A percentile compares a stretch with the other conserved stretches of the same genome.
phyloP scores from a whole-genome alignment of 2,329 filamentous ascomycete genomes.

The Talaromyces sp. region DNA sequence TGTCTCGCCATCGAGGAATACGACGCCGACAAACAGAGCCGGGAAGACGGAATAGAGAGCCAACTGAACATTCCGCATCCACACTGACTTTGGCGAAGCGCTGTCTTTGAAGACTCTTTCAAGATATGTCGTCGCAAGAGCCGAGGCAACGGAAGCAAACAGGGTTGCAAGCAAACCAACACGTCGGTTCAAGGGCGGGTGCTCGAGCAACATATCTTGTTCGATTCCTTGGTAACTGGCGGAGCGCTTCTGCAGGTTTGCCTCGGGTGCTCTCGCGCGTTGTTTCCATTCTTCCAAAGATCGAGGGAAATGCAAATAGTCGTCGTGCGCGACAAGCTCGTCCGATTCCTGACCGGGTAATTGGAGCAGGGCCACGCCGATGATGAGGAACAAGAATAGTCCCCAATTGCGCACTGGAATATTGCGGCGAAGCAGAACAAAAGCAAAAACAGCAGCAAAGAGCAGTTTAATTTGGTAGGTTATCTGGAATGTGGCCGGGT shows the following conservation, averaged over 20 bases:
- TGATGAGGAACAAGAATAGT: conserved; percentile 69
- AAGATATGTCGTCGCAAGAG: conserved; percentile 65
- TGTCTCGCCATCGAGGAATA: conserved; percentile 79
- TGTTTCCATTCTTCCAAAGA: conserved; percentile 70
- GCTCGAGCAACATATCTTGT: conserved; percentile 49
- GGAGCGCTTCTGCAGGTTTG: conserved; percentile 60
- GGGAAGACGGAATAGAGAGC: conserved; percentile 93
- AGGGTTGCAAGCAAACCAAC: conserved; percentile 75
- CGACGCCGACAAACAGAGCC: conserved; percentile 76
- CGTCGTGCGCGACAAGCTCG: conserved; percentile 50
- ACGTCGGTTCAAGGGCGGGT: conserved; percentile 65
- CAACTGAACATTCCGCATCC: conserved; percentile 91
- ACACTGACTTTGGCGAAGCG: conserved; percentile 69
- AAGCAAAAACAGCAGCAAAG: conserved; percentile 81
- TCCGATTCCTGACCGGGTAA: conserved; percentile 60
- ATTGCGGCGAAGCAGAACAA: conserved; percentile 66
- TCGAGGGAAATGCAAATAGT: conserved; percentile 54
- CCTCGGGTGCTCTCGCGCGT: conserved; percentile 43
- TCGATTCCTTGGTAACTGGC: conserved; percentile 89
- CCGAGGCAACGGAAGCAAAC: conserved; percentile 71
- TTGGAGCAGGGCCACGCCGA: conserved; percentile 81
- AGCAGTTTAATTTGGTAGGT: conserved; percentile 94
- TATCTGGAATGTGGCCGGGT: conserved; percentile 89
- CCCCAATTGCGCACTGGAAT: conserved; percentile 73
- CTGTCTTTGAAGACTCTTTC: conserved; percentile 87